Evolutionary conservation across 495 filamentous ascomycete genomes (phyloP).

Genomic region (Amorphotheca resinae): DNA sequence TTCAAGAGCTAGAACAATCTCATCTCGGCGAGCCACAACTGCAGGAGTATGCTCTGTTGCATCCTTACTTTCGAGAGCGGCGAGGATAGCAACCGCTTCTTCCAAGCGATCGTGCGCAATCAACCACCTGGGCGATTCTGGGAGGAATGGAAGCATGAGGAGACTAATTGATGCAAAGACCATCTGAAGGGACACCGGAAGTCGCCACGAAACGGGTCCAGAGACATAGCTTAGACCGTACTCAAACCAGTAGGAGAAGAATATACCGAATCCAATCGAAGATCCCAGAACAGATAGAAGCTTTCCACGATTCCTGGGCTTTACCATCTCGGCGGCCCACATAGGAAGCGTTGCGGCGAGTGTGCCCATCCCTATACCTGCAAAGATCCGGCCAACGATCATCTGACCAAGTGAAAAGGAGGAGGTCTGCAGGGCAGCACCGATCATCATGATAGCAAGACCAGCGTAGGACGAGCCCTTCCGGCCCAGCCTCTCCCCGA

Average conservation of each 20-base stretch:
- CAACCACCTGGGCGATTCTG: constrained; percentile 65
- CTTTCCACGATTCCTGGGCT: constrained; percentile 9
- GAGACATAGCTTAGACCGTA: constrained; percentile 65
- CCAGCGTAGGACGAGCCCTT: no score
- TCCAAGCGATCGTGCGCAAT: constrained; percentile 50
- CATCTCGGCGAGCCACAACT: no score
- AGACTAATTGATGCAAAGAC: constrained; percentile 54
- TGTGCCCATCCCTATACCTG: constrained; percentile 38
- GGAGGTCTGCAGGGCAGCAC: constrained; percentile 30
- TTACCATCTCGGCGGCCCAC: constrained; percentile 11
- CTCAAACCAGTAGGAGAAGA: constrained; percentile 64
- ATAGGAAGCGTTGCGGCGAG: constrained; percentile 21
- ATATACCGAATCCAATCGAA: constrained; percentile 21
- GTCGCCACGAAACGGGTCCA: constrained; percentile 38
- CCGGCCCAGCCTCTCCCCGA: no score
- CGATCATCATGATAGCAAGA: constrained; percentile 20
- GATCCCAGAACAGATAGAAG: constrained; percentile 7
- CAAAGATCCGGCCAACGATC: constrained; percentile 38
- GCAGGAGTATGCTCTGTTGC: constrained; percentile 35
- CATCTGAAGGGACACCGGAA: constrained; percentile 22
- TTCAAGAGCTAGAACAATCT: no score
- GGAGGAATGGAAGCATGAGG: constrained; percentile 49
- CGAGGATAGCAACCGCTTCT: constrained; percentile 56
- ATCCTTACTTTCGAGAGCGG: constrained; percentile 48
- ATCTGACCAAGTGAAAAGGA: constrained; percentile 36